Evolutionary conservation across 768 basidiomycete genomes (phyloP).

Genomic region (Serendipita indica): DNA sequence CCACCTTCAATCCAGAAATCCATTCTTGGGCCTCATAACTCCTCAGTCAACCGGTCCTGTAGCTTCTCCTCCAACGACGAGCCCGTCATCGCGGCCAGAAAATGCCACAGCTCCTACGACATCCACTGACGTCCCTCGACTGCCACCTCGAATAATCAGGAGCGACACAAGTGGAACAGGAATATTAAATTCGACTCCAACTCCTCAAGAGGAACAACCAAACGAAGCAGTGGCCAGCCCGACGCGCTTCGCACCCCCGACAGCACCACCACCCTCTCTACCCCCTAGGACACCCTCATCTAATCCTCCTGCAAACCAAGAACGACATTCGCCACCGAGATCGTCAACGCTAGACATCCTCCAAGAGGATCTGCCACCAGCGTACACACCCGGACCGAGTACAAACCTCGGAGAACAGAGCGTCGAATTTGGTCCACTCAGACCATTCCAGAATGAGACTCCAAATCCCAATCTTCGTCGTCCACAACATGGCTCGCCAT

Average conservation of each 20-base stretch:
- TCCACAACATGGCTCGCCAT: constrained; percentile 7
- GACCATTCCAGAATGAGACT: constrained; percentile 49
- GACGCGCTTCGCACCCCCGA: background rate
- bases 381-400: constrained; percentile 49
- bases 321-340: background rate
- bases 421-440: constrained; percentile 42
- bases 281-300: background rate
- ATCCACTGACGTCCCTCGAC: background rate
- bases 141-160: background rate
- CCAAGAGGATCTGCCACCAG: constrained; percentile 49
- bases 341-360: constrained; percentile 18
- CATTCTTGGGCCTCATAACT: background rate
- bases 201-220: background rate
- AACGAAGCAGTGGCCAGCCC: background rate
- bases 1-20: constrained; percentile 1
- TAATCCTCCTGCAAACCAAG: background rate
- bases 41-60: background rate
- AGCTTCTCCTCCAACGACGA: background rate
- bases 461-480: constrained; percentile 18
- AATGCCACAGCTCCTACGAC: background rate
- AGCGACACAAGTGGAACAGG: background rate
- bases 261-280: background rate
- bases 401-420: constrained; percentile 42
- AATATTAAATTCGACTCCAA: background rate
- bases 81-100: background rate